Evolutionary conservation across 306 rosid genomes (phyloP).

Genomic region (Quercus aquifolioides): DNA sequence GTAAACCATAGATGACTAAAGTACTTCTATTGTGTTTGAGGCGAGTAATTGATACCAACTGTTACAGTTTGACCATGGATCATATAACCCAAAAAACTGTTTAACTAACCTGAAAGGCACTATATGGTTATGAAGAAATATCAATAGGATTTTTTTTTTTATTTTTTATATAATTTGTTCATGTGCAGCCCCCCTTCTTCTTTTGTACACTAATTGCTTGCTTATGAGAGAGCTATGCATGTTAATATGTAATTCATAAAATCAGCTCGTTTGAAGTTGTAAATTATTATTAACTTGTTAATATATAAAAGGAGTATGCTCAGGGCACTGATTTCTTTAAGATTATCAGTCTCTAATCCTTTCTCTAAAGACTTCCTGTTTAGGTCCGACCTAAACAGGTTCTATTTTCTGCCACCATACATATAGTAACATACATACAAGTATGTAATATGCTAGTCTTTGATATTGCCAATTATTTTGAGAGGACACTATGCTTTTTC

Average conservation of each 20-base stretch:
- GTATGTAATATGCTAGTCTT: background rate
- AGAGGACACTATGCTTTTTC: background rate
- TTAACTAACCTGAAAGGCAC: background rate
- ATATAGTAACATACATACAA: background rate
- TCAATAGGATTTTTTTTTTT: background rate
- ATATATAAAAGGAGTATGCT: too few species aligned
- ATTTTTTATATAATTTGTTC: background rate
- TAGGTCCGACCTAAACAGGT: background rate
- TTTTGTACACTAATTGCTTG: background rate
- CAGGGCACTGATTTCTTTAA: background rate
- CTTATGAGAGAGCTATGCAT: background rate
- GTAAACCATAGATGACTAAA: background rate
- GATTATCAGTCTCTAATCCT: background rate
- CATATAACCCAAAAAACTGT: background rate
- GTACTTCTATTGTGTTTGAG: background rate
- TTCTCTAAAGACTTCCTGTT: background rate
- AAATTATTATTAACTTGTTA: background rate
- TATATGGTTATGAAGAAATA: background rate
- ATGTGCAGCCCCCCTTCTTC: background rate
- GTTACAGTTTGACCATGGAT: background rate
- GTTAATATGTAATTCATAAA: background rate
- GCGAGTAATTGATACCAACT: background rate
- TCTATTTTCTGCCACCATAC: background rate
- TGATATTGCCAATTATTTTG: background rate
- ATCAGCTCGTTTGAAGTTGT: background rate